phyloP scores from a whole-genome alignment of 805 yeast species.

The Candida sanyiensis region DNA sequence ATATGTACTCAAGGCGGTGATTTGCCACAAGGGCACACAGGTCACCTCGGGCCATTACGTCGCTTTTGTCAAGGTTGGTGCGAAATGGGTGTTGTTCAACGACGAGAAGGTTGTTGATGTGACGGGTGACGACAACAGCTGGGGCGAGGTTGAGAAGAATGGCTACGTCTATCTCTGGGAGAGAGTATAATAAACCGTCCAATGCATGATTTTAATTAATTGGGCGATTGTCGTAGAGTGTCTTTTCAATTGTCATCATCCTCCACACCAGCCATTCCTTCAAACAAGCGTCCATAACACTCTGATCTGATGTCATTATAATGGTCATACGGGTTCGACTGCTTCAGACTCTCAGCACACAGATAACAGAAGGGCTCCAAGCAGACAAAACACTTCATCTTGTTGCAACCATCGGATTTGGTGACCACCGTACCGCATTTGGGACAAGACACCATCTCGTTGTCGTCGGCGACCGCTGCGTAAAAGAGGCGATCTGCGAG shows the following conservation, averaged over 20 bases:
- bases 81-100: conserved; percentile 68
- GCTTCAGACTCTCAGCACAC: conserved; percentile 40
- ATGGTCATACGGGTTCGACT: conserved; percentile 47
- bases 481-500: conserved; percentile 43
- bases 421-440: conserved; percentile 44
- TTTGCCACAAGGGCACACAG: conserved; percentile 83
- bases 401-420: conserved; percentile 58
- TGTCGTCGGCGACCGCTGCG: conserved; percentile 36
- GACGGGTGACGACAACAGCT: conserved; percentile 30
- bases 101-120: conserved; percentile 78
- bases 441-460: conserved; percentile 46
- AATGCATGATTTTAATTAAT: not conserved
- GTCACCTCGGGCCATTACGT: conserved; percentile 91
- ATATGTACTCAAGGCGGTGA: conserved; percentile 53
- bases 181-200: conserved; percentile 4
- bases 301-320: conserved; percentile 35
- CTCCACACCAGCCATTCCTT: conserved; percentile 40
- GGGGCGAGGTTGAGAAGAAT: conserved; percentile 33
- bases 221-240: too few species aligned
- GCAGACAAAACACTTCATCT: conserved; percentile 52
- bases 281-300: conserved; percentile 48
- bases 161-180: conserved; percentile 42
- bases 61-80: conserved; percentile 46
- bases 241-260: too few species aligned
- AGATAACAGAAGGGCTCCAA: conserved; percentile 45